Evolutionary conservation across 1,139 yeast species (phyloP), one percentile per base, ranked within the genome.

Genomic region (Yamadazyma atmosphaerica): DNA sequence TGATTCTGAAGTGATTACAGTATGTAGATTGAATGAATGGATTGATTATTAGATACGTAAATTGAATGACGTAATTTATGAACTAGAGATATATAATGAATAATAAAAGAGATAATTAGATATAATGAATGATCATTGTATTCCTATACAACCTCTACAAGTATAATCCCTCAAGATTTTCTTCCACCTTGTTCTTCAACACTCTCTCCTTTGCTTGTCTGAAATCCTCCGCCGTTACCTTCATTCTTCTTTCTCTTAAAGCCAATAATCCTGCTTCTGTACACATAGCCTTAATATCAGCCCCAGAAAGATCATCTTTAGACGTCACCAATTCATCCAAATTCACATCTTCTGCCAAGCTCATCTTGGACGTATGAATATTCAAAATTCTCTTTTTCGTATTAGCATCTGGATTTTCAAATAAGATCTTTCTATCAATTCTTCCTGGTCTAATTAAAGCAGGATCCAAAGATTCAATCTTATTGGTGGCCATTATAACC

Each of bases 361-460:
- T 88, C 98, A 94, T 94, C 67, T 89, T 92, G 39, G 89, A 83
- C 5, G 98, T 90, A 65, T 94, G 98, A 52, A 92, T 94, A 41
- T 83, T 79, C 55, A 94, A 76, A 63, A 94, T 94, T 77, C 90
- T 90, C 73, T 87, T 86, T 72, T 90, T 89, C 36, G 98, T 92
- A 40, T 83, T 74, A 37, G 94, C 81, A 61, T 92, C 98, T 15
- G 98, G 98, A 60, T 86, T 89, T 67, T 92, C 98, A 67, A 94
- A 94, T 57, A 90, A 72, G 56, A 94, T 94, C 74, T 94, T 94
- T 59, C 98, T 81, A 65, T 94, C 99, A 58, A 94, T 92, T 76
- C 99, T 85, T 35, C 99, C 99, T 0, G 99, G 99, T 67, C 99
- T 83, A 53, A 94, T 89, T 59, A 92, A 78, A 5, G 99, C 99